Evolutionary conservation across 768 basidiomycete genomes (phyloP).

Genomic region (Termitomyces sp.): DNA sequence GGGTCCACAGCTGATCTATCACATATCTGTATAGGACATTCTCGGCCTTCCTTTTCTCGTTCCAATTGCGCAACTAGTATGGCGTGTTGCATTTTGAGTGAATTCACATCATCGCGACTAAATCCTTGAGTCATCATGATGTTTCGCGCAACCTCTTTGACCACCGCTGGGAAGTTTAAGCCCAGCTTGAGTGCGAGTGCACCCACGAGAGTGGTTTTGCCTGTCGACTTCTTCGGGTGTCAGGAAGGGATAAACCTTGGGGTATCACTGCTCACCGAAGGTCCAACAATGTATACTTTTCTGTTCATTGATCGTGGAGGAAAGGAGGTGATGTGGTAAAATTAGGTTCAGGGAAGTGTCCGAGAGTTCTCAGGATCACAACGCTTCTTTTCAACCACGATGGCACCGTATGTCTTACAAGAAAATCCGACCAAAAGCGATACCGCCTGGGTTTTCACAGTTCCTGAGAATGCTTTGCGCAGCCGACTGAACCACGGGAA

Average conservation of each 20-base stretch:
- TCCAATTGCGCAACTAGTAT: slow-evolving; percentile 57
- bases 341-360: slow-evolving; percentile 15
- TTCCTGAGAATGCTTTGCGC: slow-evolving; percentile 28
- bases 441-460: slow-evolving; percentile 47
- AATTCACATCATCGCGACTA: slow-evolving; percentile 46
- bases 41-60: slow-evolving; percentile 33
- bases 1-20: slow-evolving; percentile 68
- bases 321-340: not conserved
- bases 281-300: slow-evolving; percentile 47
- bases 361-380: slow-evolving; percentile 13
- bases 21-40: slow-evolving; percentile 40
- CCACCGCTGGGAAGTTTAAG: slow-evolving; percentile 35
- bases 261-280: slow-evolving; percentile 35
- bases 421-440: slow-evolving; percentile 46
- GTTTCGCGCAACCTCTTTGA: slow-evolving; percentile 60
- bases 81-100: slow-evolving; percentile 57
- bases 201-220: slow-evolving; percentile 67
- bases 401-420: slow-evolving; percentile 35
- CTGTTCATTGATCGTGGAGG: slow-evolving; percentile 13
- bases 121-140: slow-evolving; percentile 55
- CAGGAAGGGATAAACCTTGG: not conserved
- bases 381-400: slow-evolving; percentile 21
- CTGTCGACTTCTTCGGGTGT: slow-evolving; percentile 43
- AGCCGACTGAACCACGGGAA: slow-evolving; percentile 38
- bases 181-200: slow-evolving; percentile 43